Percentiles rank a stretch among this genome's conserved stretches.
phyloP scores from a whole-genome alignment of 208 protist species.

The Leishmania lainsoni region DNA sequence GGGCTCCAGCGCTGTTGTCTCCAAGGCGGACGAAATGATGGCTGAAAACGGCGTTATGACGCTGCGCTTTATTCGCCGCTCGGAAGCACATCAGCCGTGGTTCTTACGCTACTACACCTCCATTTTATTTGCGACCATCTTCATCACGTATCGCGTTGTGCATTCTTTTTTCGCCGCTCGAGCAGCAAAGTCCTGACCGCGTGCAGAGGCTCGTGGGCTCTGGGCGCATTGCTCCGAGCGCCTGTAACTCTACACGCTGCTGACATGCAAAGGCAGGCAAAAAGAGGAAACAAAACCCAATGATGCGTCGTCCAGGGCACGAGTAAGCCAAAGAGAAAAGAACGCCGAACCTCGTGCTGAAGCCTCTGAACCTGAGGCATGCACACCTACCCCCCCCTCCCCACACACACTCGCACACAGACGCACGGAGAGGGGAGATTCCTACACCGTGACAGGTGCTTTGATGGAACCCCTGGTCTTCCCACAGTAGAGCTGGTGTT shows the following conservation, averaged over 20 bases:
- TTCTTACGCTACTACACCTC: constrained; percentile 25
- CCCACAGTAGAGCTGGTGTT: neutral
- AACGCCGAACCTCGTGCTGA: neutral
- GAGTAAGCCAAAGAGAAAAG: neutral
- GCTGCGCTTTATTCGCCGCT: constrained; percentile 33
- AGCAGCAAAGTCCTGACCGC: constrained; percentile 12
- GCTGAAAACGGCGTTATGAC: constrained; percentile 35
- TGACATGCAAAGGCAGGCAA: neutral
- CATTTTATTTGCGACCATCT: constrained; percentile 34
- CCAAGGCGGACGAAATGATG: constrained; percentile 21
- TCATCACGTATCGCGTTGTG: constrained; percentile 32
- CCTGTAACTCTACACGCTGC: neutral
- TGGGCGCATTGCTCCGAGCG: neutral
- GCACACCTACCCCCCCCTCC: neutral
- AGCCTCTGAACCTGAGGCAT: neutral
- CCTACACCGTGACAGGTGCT: neutral
- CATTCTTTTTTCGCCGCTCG: constrained; percentile 22
- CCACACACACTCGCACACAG: neutral
- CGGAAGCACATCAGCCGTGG: constrained; percentile 12
- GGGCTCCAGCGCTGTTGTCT: constrained; percentile 7
- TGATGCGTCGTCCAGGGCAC: neutral
- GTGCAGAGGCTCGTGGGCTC: neutral
- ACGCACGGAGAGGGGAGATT: neutral
- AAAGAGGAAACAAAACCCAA: neutral
- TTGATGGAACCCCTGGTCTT: neutral